Base-by-base conservation (phyloP, 2,329 filamentous ascomycete species). In the Clonostachys chloroleuca region DNA sequence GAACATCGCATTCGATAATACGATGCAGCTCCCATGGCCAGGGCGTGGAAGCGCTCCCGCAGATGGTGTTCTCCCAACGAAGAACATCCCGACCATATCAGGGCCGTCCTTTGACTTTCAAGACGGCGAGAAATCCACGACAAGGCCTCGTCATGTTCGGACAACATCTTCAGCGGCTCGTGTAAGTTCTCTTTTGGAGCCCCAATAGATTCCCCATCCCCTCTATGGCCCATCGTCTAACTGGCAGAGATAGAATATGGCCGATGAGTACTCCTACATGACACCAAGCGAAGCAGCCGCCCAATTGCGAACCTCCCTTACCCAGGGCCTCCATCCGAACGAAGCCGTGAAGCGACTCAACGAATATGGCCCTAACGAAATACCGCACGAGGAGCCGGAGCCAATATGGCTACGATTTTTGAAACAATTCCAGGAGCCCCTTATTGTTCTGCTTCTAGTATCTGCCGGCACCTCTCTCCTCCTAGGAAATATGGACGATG, bases 351-450 rank as follows among this genome's bases (percentile, higher is more conserved):
- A 86, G 47, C 83, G 92, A 60, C 77, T 96, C 51, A 80, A 86
- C 60, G 81, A 87, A 53, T 83, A 94, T 71, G 94, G 94, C 34
- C 84, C 87, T 30, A 99, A 99, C 67, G 94, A 99, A 68, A 86
- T 99, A 36, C 90, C 94, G 6, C 90, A 95, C 65, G 92, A 97
- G 50, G 85, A 90, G 47, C 90, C 92, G 2, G 94, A 99, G 67
- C 92, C 94, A 10, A 72, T 99, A 49, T 99, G 94, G 91, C 71
- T 96, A 46, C 88, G 94, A 49, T 99, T 99, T 59, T 65, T 96
- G 50, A 95, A 95, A 67, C 94, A 99, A 61, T 99, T 99, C 65
- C 91, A 95, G 62, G 94, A 99, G 63, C 92, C 94, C 1, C 74
- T 99, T 47, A 99, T 99, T 52, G 69, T 97, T 18, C 78, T 99